A percentile compares a stretch with the other conserved stretches of the same genome.
Evolutionary conservation across 2,329 filamentous ascomycete genomes (phyloP).

Genomic region (Chrysoporthe austroafricana): DNA sequence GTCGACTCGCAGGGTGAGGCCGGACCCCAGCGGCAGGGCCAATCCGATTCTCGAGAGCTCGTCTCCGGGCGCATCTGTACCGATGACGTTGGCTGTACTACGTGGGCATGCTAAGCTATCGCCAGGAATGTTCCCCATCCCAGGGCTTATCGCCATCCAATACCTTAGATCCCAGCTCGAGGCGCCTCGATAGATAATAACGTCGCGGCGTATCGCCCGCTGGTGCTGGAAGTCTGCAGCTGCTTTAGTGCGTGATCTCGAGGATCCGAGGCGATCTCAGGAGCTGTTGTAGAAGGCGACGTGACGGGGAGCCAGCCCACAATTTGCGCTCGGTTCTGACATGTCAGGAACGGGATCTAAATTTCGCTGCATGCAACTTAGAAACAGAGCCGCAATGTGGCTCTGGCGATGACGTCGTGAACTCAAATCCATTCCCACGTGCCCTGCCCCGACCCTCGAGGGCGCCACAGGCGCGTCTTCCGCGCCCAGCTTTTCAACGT

Average conservation of each 20-base stretch:
- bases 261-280: background rate
- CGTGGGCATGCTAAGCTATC: background rate
- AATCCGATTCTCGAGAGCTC: background rate
- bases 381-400: constrained; percentile 22
- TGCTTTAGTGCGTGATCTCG: background rate
- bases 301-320: constrained; percentile 6
- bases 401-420: constrained; percentile 20
- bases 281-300: background rate
- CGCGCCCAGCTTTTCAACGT: background rate
- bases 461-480: background rate
- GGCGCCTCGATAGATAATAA: too few species aligned
- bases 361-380: constrained; percentile 10
- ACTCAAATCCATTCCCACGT: background rate
- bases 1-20: background rate
- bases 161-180: background rate
- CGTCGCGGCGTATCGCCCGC: too few species aligned
- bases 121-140: background rate
- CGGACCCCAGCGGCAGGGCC: background rate
- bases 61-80: background rate
- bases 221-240: background rate
- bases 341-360: constrained; percentile 16
- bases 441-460: background rate
- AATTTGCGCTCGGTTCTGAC: constrained; percentile 17
- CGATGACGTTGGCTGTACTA: background rate
- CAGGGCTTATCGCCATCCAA: background rate